phyloP scores from a whole-genome alignment of 2,329 filamentous ascomycete genomes.

The Monilinia fructicola region DNA sequence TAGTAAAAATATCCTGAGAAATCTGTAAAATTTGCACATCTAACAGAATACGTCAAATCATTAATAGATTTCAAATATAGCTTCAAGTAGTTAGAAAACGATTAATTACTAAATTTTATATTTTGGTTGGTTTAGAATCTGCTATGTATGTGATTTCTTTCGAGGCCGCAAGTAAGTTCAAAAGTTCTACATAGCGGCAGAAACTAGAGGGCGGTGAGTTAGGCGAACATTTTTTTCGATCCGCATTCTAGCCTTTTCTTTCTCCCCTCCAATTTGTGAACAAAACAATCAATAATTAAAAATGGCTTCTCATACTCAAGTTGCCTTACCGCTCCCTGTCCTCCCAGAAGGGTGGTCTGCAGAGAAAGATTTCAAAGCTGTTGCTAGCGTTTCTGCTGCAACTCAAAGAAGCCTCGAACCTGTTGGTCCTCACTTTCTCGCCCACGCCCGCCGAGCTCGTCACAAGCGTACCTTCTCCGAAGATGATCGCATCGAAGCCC shows the following conservation, averaged over 20 bases:
- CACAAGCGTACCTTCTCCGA: slow-evolving; percentile 98
- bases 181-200: not conserved
- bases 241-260: slow-evolving; percentile 16
- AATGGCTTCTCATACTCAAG: slow-evolving; percentile 36
- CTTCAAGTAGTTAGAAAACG: not conserved
- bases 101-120: not conserved
- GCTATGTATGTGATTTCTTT: not conserved
- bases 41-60: not conserved
- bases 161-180: not conserved
- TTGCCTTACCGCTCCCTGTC: slow-evolving; percentile 67
- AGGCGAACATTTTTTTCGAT: slow-evolving; percentile 17
- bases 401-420: slow-evolving; percentile 90
- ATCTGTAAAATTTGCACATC: too few relatives aligned
- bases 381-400: slow-evolving; percentile 73
- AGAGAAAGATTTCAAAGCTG: slow-evolving; percentile 88
- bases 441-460: slow-evolving; percentile 90
- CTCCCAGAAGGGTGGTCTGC: slow-evolving; percentile 79
- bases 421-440: slow-evolving; percentile 95
- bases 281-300: slow-evolving; percentile 18
- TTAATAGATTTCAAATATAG: too few relatives aligned
- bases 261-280: slow-evolving; percentile 18
- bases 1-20: not conserved
- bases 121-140: not conserved
- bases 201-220: slow-evolving; percentile 11
- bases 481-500: slow-evolving; percentile 95